These are phyloP conservation scores for Venturia aucupariae DNA, from an alignment of 2,329 filamentous ascomycete species.

Conservation along the genomic window DNA sequence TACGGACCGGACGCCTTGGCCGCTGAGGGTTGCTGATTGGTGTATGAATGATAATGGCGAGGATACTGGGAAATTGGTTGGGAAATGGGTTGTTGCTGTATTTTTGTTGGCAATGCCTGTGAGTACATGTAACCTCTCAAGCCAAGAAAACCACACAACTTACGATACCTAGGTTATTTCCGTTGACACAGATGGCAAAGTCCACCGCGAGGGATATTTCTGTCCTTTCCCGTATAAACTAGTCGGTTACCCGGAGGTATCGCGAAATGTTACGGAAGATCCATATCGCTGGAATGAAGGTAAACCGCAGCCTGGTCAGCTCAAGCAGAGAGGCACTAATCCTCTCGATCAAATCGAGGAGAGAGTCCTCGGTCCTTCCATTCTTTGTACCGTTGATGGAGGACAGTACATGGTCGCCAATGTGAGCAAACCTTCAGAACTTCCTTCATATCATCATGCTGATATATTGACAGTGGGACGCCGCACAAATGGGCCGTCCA, in stretches of 20 bases:
- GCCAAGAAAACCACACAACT: no score
- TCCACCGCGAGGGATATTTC: conserved; percentile 22
- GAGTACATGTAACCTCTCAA: background rate
- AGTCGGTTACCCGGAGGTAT: conserved; percentile 25
- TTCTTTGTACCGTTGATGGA: conserved; percentile 23
- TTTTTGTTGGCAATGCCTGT: conserved; percentile 22
- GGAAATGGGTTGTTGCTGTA: conserved; percentile 23
- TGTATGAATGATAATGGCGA: conserved; percentile 20
- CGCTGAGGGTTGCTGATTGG: conserved; percentile 25
- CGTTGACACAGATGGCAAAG: conserved; percentile 1
- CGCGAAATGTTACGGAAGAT: conserved; percentile 19
- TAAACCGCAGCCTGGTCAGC: background rate
- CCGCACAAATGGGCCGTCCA: conserved; percentile 19
- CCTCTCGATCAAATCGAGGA: conserved; percentile 22
- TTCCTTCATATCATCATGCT: conserved; percentile 18
- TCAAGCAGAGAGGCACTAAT: conserved; percentile 12
- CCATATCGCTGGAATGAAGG: conserved; percentile 19
- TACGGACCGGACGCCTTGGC: conserved; percentile 23
- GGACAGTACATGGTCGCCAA: background rate
- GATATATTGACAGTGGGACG: conserved; percentile 24
- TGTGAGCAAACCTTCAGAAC: background rate
- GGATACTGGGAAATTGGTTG: conserved; percentile 21
- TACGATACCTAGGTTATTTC: conserved; percentile 6
- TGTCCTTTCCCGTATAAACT: conserved; percentile 24
- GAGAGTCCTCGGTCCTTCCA: conserved; percentile 22